Base-by-base conservation (phyloP, 2,329 filamentous ascomycete species). In the Cladosporium halotolerans region DNA sequence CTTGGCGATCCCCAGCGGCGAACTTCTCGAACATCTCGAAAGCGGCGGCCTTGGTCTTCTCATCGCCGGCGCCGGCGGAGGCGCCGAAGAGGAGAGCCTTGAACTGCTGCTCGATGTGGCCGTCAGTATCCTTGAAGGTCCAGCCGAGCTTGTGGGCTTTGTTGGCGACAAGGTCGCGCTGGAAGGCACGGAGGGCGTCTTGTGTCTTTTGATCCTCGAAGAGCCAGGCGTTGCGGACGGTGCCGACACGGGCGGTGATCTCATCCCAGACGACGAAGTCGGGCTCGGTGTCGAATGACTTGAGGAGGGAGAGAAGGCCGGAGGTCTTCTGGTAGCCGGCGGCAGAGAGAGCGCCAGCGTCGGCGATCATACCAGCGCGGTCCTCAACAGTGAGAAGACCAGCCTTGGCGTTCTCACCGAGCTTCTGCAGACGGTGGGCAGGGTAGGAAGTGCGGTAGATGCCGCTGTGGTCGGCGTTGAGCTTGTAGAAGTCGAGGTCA, bases 221-320 rank as follows among this genome's bases (percentile, higher is more conserved):
- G 45, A 92, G 77, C 91, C 91, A 97, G 7, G 92, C 88, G 50
- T 81, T 81, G 61, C 91, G 86, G 34, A 97, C 80, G n/a, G 84
- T 79, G 19, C 81, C 82, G 55, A 96, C 80, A 44, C 90, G 85
- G 43, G 86, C 80, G 46, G 90, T 80, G 55, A 97, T 88, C 70
- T 96, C 91, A 61, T 89, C 90, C 92, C 92, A 97, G 3, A 97
- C 92, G 38, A 96, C 88, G 60, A 90, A 96, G 64, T 95, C 88
- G 1, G 83, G 77, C 73, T 97, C 92, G 57, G 73, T 76, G 65
- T 85, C 82, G 67, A 97, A 93, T 46, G 87, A 85, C 69, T 95
- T 88, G 52, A 97, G 78, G 11, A 97, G 79, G 51, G 86, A 90
- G 41, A 97, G 74, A 49, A 96, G 80, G 10, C 89, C 90, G 13